Conservation (phyloP, 495 filamentous ascomycete genomes). For the Hyaloscypha finlandica region DNA sequence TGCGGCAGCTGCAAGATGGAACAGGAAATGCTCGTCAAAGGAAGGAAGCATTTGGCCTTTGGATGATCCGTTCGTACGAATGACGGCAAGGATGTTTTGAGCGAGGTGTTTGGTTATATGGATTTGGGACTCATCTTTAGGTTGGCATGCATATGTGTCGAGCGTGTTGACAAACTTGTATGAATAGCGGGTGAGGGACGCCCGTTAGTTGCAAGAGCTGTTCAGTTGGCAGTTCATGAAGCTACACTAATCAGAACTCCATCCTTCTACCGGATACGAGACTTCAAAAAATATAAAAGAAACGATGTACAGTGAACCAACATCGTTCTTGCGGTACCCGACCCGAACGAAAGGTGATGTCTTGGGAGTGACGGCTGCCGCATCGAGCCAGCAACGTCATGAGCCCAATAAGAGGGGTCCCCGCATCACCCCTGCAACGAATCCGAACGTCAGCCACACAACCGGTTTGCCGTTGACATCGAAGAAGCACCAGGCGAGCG, state of each 20-base stretch:
- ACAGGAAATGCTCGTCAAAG: slow-evolving; percentile 32
- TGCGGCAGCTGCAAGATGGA: slow-evolving; percentile 73
- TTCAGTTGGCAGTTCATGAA: no score
- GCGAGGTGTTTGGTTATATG: slow-evolving; percentile 23
- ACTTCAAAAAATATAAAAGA: no score
- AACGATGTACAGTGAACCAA: no score
- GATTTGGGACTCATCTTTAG: background rate
- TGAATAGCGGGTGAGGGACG: background rate
- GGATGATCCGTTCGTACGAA: slow-evolving; percentile 20
- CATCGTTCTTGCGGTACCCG: no score
- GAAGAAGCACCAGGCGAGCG: background rate
- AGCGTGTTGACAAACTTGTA: background rate
- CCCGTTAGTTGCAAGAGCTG: no score
- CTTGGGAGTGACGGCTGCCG: background rate
- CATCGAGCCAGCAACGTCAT: slow-evolving; percentile 2
- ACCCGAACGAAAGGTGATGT: background rate
- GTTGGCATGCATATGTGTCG: background rate
- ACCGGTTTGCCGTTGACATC: slow-evolving; percentile 9
- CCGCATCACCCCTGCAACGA: background rate
- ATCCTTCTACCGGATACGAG: no score
- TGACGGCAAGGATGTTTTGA: slow-evolving; percentile 8
- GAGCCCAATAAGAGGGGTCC: background rate
- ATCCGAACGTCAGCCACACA: slow-evolving; percentile 2
- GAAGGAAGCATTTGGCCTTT: slow-evolving; percentile 29
- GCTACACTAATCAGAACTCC: background rate